Base-by-base conservation (phyloP, 306 rosid genomes). In the Gastrolobium bilobum region DNA sequence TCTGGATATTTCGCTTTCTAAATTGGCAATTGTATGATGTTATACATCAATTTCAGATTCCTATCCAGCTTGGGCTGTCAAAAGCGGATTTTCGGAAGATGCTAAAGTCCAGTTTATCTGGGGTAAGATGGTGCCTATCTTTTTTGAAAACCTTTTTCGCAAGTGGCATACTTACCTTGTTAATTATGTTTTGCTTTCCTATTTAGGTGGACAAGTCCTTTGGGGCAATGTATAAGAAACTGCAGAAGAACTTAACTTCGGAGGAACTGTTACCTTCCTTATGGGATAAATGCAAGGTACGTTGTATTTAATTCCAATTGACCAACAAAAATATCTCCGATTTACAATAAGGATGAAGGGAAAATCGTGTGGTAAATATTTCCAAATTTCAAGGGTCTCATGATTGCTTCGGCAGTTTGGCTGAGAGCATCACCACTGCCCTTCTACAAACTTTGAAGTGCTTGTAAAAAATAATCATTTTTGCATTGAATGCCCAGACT, bases 271-370 rank as follows among this genome's bases (percentile, higher is more conserved):
- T 95, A 75, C 99, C 99, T 77, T 93, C 99, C 66, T 83, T 95
- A 68, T 95, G 99, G 99, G 97, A 95, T 53, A 95, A 93, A 79
- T 95, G 99, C 98, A 95, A 95, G 98, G 99, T 93, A 85, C 30
- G 79, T 60, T n/a, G 29, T 42, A 34, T 73, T 13, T 60, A 62
- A 54, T 54, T 64, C 72, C 51, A 46, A 11, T 61, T 43, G 35
- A 15, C 60, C 47, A n/a, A 58, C 46, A 66, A 7, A 30, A 38
- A 37, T 34, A 9, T 20, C 46, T 39, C 64, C 35, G 33, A 51
- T 69, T 47, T 63, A 44, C 39, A 61, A 9, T 2, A 73, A 20
- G 52, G 40, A 59, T 13, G 52, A 13, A 7, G 38, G 1, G 3
- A 52, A 60, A 69, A 37, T 61, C 35, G 15, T 3, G 44, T 10